These are phyloP conservation scores for Ogataea naganishii DNA, from an alignment of 805 yeast genomes.

Conservation along the genomic window DNA sequence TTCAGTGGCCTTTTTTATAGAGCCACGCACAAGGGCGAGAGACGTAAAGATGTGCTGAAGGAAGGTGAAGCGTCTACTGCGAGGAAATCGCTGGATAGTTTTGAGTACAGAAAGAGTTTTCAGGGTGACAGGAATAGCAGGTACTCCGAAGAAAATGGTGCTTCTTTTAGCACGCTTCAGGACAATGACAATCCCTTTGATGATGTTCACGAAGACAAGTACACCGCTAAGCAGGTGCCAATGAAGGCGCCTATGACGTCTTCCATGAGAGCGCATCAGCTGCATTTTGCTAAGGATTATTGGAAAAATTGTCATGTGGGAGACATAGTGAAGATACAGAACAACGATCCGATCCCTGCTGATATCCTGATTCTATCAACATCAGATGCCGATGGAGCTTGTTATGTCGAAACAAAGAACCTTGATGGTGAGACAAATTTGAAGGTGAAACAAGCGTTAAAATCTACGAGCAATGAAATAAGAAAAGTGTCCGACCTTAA, in stretches of 20 bases:
- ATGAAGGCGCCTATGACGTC: too few relatives aligned
- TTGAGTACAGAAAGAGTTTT: slow-evolving; percentile 21
- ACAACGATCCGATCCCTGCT: slow-evolving; percentile 76
- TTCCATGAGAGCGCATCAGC: too few relatives aligned
- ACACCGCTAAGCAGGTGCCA: too few relatives aligned
- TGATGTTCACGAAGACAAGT: slow-evolving; percentile 4
- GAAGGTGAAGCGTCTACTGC: neutral
- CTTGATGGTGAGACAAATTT: slow-evolving; percentile 73
- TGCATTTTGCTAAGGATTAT: slow-evolving; percentile 15
- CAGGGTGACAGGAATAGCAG: slow-evolving; percentile 6
- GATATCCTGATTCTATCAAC: slow-evolving; percentile 58
- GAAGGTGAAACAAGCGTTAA: slow-evolving; percentile 42
- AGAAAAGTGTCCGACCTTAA: slow-evolving; percentile 37
- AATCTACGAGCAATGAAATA: too few relatives aligned
- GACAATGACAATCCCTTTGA: slow-evolving; percentile 6
- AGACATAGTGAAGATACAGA: slow-evolving; percentile 59
- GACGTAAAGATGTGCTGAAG: slow-evolving; percentile 1
- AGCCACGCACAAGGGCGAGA: slow-evolving; percentile 1
- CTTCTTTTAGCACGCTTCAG: slow-evolving; percentile 1
- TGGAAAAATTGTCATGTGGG: slow-evolving; percentile 75
- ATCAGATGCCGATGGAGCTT: slow-evolving; percentile 59
- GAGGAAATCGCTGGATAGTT: slow-evolving; percentile 24
- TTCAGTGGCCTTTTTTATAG: slow-evolving; percentile 2
- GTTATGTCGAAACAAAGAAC: slow-evolving; percentile 62
- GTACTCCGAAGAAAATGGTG: neutral